These are phyloP conservation scores for Termitomyces sp. DNA, from an alignment of 768 basidiomycete species.

Conservation along the genomic window DNA sequence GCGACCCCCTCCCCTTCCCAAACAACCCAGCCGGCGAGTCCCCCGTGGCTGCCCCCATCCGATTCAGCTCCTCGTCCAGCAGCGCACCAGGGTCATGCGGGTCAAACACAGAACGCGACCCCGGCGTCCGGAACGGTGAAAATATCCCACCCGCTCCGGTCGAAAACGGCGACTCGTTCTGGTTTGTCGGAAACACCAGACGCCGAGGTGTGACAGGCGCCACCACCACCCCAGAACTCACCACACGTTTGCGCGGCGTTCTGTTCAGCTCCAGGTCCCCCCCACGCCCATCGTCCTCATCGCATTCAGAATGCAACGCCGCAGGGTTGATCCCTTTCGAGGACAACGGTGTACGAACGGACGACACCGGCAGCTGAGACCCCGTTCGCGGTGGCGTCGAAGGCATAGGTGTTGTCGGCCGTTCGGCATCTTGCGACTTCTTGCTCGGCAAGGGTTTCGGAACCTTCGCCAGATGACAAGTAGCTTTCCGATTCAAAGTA, in stretches of 20 bases:
- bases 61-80: slow-evolving; percentile 69
- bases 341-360: slow-evolving; percentile 20
- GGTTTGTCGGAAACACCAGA: slow-evolving; percentile 31
- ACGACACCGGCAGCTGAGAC: slow-evolving; percentile 18
- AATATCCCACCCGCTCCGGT: slow-evolving; percentile 26
- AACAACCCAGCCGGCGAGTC: slow-evolving; percentile 70
- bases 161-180: slow-evolving; percentile 38
- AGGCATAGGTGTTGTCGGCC: slow-evolving; percentile 13
- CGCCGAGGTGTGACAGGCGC: slow-evolving; percentile 36
- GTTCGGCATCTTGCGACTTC: slow-evolving; percentile 10
- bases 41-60: slow-evolving; percentile 37
- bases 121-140: slow-evolving; percentile 48
- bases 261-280: slow-evolving; percentile 24
- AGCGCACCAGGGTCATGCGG: slow-evolving; percentile 67
- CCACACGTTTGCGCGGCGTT: slow-evolving; percentile 34
- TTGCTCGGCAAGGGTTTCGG: slow-evolving; percentile 15
- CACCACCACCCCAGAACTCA: slow-evolving; percentile 15
- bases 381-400: slow-evolving; percentile 18
- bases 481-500: slow-evolving; percentile 34
- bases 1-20: slow-evolving; percentile 46
- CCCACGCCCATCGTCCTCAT: slow-evolving; percentile 15
- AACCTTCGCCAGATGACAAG: slow-evolving; percentile 9
- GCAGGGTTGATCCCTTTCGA: slow-evolving; percentile 30
- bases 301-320: slow-evolving; percentile 18
- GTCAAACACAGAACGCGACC: slow-evolving; percentile 53